A percentile compares a stretch with the other conserved stretches of the same genome.
Evolutionary conservation across 2,329 filamentous ascomycete genomes (phyloP).

Genomic region (Colletotrichum aenigma): DNA sequence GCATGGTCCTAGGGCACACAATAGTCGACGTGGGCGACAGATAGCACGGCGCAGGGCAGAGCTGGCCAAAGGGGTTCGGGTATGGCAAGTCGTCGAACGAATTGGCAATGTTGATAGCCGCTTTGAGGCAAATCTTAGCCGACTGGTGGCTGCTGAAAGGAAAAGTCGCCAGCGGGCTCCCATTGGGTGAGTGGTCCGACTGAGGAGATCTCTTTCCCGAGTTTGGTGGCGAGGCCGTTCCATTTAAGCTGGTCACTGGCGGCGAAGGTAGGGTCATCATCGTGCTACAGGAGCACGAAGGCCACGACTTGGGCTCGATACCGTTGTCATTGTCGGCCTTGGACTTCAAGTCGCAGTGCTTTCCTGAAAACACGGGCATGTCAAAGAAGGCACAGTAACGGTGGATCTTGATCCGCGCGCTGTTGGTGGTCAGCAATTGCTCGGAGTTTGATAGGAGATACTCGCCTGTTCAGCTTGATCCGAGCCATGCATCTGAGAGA

Average conservation of each 20-base stretch:
- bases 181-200: constrained; percentile 11
- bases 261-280: constrained; percentile 29
- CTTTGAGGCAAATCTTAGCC: constrained; percentile 52
- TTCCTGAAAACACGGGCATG: constrained; percentile 50
- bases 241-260: constrained; percentile 30
- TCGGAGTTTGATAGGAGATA: background rate
- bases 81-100: constrained; percentile 51
- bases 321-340: constrained; percentile 27
- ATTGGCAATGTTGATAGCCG: constrained; percentile 51
- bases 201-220: constrained; percentile 25
- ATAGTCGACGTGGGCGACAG: constrained; percentile 39
- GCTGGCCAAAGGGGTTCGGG: constrained; percentile 43
- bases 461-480: constrained; percentile 54
- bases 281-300: constrained; percentile 37
- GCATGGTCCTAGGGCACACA: constrained; percentile 48
- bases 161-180: constrained; percentile 27
- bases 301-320: constrained; percentile 34
- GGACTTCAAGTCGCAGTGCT: constrained; percentile 52
- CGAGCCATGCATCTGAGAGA: constrained; percentile 50
- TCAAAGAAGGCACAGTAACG: constrained; percentile 57
- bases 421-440: constrained; percentile 23
- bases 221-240: constrained; percentile 24
- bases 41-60: constrained; percentile 35
- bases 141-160: constrained; percentile 52
- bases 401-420: constrained; percentile 56